Conservation (phyloP, 176 grass and related monocot genomes). For the Paspalum notatum region DNA sequence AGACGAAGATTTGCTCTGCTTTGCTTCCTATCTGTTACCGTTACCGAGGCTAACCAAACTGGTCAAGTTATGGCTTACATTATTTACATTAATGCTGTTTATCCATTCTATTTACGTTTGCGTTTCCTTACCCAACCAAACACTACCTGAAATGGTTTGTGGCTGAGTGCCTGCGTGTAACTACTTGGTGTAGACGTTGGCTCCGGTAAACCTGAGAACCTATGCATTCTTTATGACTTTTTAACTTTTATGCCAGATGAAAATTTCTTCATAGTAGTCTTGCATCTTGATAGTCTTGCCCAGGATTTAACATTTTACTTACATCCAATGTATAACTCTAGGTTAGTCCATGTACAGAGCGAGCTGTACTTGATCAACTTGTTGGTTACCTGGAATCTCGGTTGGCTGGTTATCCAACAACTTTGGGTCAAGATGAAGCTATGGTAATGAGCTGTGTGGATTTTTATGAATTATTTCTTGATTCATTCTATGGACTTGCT, state of each 20-base stretch:
- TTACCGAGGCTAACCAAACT: too few species aligned
- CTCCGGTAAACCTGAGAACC: neutral
- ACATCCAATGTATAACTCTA: conserved; percentile 33
- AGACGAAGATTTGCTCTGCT: too few species aligned
- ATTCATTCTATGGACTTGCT: conserved; percentile 28
- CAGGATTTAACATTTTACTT: conserved; percentile 31
- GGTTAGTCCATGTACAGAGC: conserved; percentile 89
- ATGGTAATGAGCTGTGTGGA: conserved; percentile 62
- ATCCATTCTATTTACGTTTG: too few species aligned
- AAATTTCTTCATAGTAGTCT: neutral
- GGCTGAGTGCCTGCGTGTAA: neutral
- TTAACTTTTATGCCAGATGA: neutral
- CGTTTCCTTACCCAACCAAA: too few species aligned
- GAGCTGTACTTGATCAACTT: conserved; percentile 97
- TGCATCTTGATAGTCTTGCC: neutral
- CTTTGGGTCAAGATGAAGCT: conserved; percentile 81
- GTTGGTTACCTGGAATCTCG: conserved; percentile 79
- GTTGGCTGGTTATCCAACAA: conserved; percentile 83
- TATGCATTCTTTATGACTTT: neutral
- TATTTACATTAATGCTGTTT: too few species aligned
- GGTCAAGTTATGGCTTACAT: too few species aligned
- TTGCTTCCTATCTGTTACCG: too few species aligned
- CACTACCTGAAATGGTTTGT: conserved; percentile 36
- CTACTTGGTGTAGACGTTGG: conserved; percentile 8
- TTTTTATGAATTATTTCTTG: conserved; percentile 17